These are phyloP conservation scores for Solanum etuberosum DNA, from an alignment of 257 asterid species.

Conservation along the genomic window DNA sequence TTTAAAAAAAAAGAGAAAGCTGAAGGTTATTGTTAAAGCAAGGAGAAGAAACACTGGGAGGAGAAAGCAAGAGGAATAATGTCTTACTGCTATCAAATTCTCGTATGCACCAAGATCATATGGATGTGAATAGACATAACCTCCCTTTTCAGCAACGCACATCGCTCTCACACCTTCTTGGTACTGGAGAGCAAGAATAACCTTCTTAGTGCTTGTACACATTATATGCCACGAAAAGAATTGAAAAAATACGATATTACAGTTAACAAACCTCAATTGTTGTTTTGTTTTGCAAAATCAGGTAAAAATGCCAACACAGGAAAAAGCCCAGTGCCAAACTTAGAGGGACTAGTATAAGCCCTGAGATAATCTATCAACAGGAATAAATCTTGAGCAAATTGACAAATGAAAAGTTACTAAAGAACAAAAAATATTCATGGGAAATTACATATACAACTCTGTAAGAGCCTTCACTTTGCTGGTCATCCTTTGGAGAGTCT, in stretches of 20 bases:
- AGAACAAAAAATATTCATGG: not conserved
- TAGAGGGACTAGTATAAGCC: constrained; percentile 57
- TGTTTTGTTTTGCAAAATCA: constrained; percentile 64
- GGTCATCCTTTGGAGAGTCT: constrained; percentile 38
- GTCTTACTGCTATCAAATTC: constrained; percentile 55
- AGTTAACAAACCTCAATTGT: constrained; percentile 62
- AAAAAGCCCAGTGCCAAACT: constrained; percentile 55
- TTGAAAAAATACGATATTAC: not conserved
- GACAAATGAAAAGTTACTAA: not conserved
- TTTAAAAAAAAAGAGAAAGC: not conserved
- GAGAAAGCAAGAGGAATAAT: not conserved
- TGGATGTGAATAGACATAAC: constrained; percentile 67
- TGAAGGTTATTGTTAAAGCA: not conserved
- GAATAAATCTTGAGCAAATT: constrained; percentile 12
- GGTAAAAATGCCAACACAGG: constrained; percentile 69
- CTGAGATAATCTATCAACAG: constrained; percentile 56
- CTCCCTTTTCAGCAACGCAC: constrained; percentile 84
- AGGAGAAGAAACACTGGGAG: not conserved
- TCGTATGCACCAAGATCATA: constrained; percentile 67
- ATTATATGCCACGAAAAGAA: not conserved
- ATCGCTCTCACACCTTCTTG: constrained; percentile 89
- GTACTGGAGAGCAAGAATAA: constrained; percentile 33
- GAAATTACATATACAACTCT: constrained; percentile 51
- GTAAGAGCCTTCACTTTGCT: constrained; percentile 28
- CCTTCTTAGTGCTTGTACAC: not conserved